These are phyloP conservation scores for Jatropha multifida DNA, from an alignment of 441 rosid species.

Conservation along the genomic window DNA sequence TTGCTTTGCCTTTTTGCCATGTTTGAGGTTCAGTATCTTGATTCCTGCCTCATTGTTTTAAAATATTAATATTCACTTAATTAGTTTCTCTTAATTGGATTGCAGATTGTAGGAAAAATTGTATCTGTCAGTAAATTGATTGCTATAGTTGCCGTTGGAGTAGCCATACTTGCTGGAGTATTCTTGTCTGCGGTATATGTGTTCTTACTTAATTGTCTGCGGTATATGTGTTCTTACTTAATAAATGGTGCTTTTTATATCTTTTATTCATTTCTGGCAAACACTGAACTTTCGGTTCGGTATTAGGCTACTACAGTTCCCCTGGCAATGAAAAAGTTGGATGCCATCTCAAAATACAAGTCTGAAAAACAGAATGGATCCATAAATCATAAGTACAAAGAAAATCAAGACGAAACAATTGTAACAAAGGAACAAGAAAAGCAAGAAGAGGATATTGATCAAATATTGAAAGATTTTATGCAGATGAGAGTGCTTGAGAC, in stretches of 20 bases:
- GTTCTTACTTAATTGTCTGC: no score
- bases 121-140: not conserved
- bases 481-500: conserved; percentile 30
- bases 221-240: not conserved
- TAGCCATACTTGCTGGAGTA: not conserved
- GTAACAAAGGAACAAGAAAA: not conserved
- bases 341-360: conserved; percentile 8
- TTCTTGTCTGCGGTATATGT: not conserved
- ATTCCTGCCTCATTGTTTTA: not conserved
- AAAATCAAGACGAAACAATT: conserved; percentile 16
- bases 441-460: conserved; percentile 18
- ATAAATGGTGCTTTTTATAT: no score
- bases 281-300: not conserved
- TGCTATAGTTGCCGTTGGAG: not conserved
- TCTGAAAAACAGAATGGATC: conserved; percentile 11
- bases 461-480: conserved; percentile 30
- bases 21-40: conserved; percentile 21
- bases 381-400: not conserved
- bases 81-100: conserved; percentile 7
- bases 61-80: not conserved
- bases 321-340: conserved; percentile 16
- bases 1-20: conserved; percentile 24
- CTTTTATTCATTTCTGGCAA: not conserved
- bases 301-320: conserved; percentile 27
- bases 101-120: conserved; percentile 27